These are phyloP conservation scores for Linaria vulgaris DNA, from an alignment of 257 asterid species.

Conservation along the genomic window DNA sequence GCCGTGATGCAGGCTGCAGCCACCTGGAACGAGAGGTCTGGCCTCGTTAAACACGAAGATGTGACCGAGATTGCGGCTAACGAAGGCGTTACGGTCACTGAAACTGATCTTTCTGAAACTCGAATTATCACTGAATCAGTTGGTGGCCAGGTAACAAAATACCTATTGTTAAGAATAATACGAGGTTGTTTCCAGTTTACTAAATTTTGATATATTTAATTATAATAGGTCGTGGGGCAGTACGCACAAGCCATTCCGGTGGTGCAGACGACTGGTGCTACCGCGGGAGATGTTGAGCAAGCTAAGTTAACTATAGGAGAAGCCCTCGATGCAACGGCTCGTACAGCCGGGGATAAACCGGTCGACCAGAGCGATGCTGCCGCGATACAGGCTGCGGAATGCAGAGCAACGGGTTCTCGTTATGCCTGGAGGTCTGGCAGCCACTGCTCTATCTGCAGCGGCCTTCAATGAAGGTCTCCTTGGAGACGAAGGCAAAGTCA, in stretches of 20 bases:
- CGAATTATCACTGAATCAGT: conserved; percentile 61
- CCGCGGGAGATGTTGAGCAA: conserved; percentile 24
- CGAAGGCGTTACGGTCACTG: conserved; percentile 48
- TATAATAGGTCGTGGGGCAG: conserved; percentile 48
- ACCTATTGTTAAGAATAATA: too few relatives aligned
- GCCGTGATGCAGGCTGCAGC: conserved; percentile 69
- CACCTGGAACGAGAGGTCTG: conserved; percentile 46
- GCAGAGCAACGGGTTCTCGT: conserved; percentile 63
- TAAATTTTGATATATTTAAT: too few relatives aligned
- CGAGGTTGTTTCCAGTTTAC: too few relatives aligned
- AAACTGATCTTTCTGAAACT: conserved; percentile 43
- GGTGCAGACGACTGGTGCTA: conserved; percentile 16
- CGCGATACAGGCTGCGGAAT: conserved; percentile 76
- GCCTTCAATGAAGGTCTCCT: conserved; percentile 49
- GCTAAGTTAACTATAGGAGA: conserved; percentile 59
- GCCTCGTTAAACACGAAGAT: conserved; percentile 47
- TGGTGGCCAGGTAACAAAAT: conserved; percentile 50
- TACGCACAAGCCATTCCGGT: conserved; percentile 32
- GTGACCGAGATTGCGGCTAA: conserved; percentile 35
- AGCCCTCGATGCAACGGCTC: conserved; percentile 65
- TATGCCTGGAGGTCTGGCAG: conserved; percentile 61
- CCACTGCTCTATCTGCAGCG: conserved; percentile 75
- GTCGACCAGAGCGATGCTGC: conserved; percentile 76
- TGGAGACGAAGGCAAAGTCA: conserved; percentile 54
- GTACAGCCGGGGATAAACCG: conserved; percentile 46